Percentiles rank a stretch among this genome's conserved stretches.
phyloP scores from a whole-genome alignment of 2,329 filamentous ascomycete genomes.

The Curvularia sp. region DNA sequence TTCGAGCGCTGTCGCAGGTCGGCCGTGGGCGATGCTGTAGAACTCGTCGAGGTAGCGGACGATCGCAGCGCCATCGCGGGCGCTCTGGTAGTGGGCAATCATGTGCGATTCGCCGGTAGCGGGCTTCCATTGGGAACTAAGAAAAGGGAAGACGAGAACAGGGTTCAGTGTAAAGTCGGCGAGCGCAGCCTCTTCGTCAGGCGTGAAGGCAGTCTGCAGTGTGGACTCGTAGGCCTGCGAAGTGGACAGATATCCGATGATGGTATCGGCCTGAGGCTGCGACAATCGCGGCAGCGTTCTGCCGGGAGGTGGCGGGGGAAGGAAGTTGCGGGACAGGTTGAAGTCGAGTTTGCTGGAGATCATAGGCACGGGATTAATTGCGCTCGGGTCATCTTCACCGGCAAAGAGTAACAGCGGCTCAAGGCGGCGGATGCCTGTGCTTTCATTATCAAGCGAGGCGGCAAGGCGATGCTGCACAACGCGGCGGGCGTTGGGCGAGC shows the following conservation, averaged over 20 bases:
- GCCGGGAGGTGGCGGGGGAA: conserved; percentile 8
- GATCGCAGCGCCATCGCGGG: conserved; percentile 13
- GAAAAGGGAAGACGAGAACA: conserved; percentile 9
- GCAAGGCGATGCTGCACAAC: conserved; percentile 18
- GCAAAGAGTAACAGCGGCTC: conserved; percentile 5
- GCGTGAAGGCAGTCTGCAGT: conserved; percentile 11
- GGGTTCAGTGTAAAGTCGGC: conserved; percentile 18
- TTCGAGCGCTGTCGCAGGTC: conserved; percentile 13
- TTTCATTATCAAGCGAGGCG: conserved; percentile 12
- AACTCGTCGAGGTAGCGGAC: conserved; percentile 18
- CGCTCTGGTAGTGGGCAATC: conserved; percentile 10
- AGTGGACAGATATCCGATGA: conserved; percentile 19
- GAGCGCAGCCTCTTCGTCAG: conserved; percentile 14
- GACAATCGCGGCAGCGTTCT: conserved; percentile 9
- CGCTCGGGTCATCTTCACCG: conserved; percentile 2
- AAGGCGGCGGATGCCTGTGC: conserved; percentile 2
- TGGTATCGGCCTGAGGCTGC: conserved; percentile 14
- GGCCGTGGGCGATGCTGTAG: conserved; percentile 9
- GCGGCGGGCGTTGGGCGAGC: conserved; percentile 16
- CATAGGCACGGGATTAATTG: conserved; percentile 1
- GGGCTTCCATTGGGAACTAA: conserved; percentile 11
- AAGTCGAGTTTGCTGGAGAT: conserved; percentile 8
- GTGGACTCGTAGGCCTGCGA: conserved; percentile 10
- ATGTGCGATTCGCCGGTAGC: conserved; percentile 10
- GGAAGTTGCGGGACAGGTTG: conserved; percentile 12